Evolutionary conservation across 1,139 yeast genomes (phyloP), one percentile per base, ranked within the genome.

Genomic region (Wickerhamomyces sp.): DNA sequence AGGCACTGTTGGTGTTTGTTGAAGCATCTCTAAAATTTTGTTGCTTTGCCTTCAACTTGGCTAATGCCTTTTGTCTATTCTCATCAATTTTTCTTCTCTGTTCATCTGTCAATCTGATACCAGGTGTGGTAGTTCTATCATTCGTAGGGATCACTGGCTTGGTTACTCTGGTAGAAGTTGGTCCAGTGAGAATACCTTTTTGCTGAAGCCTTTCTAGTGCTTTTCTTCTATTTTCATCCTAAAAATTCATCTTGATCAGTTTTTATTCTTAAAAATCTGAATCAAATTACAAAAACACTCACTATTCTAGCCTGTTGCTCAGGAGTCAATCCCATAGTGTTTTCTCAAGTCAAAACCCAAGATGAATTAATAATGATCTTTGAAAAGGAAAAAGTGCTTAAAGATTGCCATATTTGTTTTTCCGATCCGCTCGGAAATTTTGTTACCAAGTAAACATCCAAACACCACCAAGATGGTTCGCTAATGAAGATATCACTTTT

Each of bases 21-120:
- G 63, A 51, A 0, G 64, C 64, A 47, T 58, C 61, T 33, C 65
- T 52, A 43, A 58, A 54, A 39, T 62, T 56, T 36, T 57, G 44
- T 44, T 61, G 57, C 37, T 59, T 62, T 27, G 67, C 64, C 44
- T 65, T 68, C 43, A 75, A 68, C 37, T 82, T 71, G 38, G 78
- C 82, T 11, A 82, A 52, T 0, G 91, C 90, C 46, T 68, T 71
- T 41, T 69, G 68, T 50, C 90, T 66, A 55, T 84, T 84, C 13
- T 71, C 72, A 48, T 81, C 87, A 1, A 81, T 72, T 39, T 71
- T 62, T 29, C 68, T 67, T 46, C 63, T 65, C 53, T 82, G 87
- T 46, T 78, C 85, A 1, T 73, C 72, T 0, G 84, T 78, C 44
- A 79, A 43, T 30, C 42, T 51, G 26, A 55, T 52, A 31, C 53